Evolutionary conservation across 768 basidiomycete species (phyloP).

Genomic region (Trametopsis cervina): DNA sequence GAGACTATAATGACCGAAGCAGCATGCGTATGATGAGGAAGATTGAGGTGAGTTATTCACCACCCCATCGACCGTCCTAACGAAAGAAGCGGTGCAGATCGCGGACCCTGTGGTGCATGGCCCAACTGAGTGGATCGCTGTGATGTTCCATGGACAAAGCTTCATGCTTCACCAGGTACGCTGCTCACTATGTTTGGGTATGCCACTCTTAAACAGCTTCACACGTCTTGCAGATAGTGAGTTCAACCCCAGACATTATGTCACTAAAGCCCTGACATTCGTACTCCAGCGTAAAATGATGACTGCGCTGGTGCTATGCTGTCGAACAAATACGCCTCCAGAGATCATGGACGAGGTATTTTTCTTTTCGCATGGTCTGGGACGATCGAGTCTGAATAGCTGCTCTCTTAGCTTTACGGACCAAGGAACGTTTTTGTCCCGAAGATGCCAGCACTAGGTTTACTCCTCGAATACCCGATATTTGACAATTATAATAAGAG

Average conservation of each 20-base stretch:
- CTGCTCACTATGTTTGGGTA: too few relatives aligned
- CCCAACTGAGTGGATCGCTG: slow-evolving; percentile 90
- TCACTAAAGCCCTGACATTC: slow-evolving; percentile 6
- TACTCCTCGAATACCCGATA: slow-evolving; percentile 83
- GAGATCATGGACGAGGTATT: slow-evolving; percentile 67
- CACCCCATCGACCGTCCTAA: too few relatives aligned
- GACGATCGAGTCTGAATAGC: too few relatives aligned
- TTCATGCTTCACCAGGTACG: slow-evolving; percentile 98
- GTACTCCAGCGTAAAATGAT: slow-evolving; percentile 90
- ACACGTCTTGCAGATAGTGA: slow-evolving; percentile 36
- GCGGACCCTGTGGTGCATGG: slow-evolving; percentile 85
- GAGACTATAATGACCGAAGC: slow-evolving; percentile 77
- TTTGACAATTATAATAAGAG: slow-evolving; percentile 72
- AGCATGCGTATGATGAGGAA: slow-evolving; percentile 84
- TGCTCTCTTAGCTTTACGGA: slow-evolving; percentile 59
- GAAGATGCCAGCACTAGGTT: slow-evolving; percentile 92
- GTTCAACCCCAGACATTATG: slow-evolving; percentile 14
- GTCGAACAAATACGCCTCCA: slow-evolving; percentile 69
- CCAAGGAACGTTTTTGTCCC: slow-evolving; percentile 77
- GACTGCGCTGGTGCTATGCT: slow-evolving; percentile 70
- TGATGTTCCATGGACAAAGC: slow-evolving; percentile 92
- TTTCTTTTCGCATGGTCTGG: background rate
- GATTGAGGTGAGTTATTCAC: slow-evolving; percentile 56
- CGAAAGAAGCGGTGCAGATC: slow-evolving; percentile 41
- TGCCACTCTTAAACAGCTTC: too few relatives aligned